phyloP scores from a whole-genome alignment of 2,329 filamentous ascomycete species.

The Fusarium poae region DNA sequence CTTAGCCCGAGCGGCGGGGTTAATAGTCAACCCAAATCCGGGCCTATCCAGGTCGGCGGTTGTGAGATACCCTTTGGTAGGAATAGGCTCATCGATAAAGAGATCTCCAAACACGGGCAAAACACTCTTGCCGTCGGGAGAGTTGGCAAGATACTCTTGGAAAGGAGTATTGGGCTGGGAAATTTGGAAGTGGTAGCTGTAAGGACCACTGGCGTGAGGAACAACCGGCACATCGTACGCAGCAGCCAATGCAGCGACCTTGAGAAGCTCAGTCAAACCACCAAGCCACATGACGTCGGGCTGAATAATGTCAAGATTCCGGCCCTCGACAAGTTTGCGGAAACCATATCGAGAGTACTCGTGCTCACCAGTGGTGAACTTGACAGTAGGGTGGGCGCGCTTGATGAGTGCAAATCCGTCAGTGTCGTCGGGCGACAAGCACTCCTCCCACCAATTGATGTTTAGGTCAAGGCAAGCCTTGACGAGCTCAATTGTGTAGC shows the following conservation, averaged over 20 bases:
- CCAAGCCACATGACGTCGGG: constrained; percentile 98
- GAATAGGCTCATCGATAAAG: constrained; percentile 91
- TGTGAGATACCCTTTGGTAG: constrained; percentile 83
- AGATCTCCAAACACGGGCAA: constrained; percentile 92
- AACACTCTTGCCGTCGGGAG: constrained; percentile 88
- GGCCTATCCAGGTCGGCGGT: constrained; percentile 86
- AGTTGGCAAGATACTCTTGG: constrained; percentile 96
- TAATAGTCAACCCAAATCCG: constrained; percentile 89
- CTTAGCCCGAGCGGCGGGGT: constrained; percentile 77
- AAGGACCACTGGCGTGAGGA: constrained; percentile 92
- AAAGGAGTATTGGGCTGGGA: constrained; percentile 94
- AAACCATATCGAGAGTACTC: constrained; percentile 96
- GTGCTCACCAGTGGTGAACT: constrained; percentile 96
- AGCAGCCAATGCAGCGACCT: constrained; percentile 87
- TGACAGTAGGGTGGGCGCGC: constrained; percentile 87
- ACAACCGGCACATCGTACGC: constrained; percentile 96
- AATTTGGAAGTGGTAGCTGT: constrained; percentile 96
- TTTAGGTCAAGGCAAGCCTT: constrained; percentile 85
- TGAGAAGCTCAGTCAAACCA: constrained; percentile 90
- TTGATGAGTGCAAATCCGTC: constrained; percentile 93
- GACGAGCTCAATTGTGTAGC: constrained; percentile 92
- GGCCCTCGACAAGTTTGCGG: constrained; percentile 91
- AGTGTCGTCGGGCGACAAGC: constrained; percentile 88
- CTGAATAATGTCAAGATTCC: constrained; percentile 93
- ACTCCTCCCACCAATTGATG: constrained; percentile 99